A percentile compares a stretch with the other conserved stretches of the same genome.
Conservation (phyloP, 306 rosid species). For the Vicia faba region DNA sequence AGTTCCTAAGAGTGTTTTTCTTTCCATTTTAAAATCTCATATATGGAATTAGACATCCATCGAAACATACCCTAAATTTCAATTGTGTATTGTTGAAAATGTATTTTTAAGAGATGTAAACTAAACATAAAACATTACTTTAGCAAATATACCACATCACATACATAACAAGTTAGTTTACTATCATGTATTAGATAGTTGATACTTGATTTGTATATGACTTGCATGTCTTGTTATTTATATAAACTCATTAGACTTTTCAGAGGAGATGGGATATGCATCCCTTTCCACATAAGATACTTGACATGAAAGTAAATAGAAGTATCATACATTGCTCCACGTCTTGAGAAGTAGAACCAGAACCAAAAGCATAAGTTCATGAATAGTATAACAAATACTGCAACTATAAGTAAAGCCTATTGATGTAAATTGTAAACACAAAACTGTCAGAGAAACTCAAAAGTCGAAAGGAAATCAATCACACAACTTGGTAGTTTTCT, state of each 20-base stretch:
- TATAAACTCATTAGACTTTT: background rate
- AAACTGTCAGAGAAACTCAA: background rate
- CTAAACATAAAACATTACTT: background rate
- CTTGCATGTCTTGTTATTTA: background rate
- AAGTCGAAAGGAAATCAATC: slow-evolving; percentile 35
- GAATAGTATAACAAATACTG: slow-evolving; percentile 25
- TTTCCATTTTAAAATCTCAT: no score
- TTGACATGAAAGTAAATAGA: slow-evolving; percentile 10
- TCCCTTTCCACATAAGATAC: slow-evolving; percentile 22
- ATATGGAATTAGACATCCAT: background rate
- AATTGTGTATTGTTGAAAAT: background rate
- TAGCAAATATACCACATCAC: background rate
- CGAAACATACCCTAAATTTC: background rate
- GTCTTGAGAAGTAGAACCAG: slow-evolving; percentile 30
- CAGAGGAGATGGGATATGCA: background rate
- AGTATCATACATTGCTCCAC: slow-evolving; percentile 17
- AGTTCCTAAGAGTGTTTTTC: no score
- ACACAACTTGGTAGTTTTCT: slow-evolving; percentile 83
- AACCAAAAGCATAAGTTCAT: slow-evolving; percentile 18
- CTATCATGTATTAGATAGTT: background rate
- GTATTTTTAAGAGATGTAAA: background rate
- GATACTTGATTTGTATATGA: background rate
- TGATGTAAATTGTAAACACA: background rate
- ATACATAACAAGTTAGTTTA: slow-evolving; percentile 1
- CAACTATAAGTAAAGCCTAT: background rate